Conservation (phyloP, 2,329 filamentous ascomycete species). For the Pyrenophora teres region DNA sequence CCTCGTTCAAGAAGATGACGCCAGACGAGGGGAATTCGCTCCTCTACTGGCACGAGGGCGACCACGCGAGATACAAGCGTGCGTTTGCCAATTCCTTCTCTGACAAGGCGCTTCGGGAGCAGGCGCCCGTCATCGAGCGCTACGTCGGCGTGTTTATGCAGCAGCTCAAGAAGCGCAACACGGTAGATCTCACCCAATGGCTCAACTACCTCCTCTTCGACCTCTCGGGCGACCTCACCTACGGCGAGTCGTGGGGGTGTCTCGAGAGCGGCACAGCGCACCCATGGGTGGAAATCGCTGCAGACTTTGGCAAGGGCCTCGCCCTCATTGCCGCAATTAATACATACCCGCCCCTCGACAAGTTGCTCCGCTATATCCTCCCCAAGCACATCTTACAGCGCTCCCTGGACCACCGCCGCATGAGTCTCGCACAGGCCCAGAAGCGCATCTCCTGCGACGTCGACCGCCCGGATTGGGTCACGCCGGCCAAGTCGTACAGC, state of each 20-base stretch:
- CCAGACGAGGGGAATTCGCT: conserved; percentile 35
- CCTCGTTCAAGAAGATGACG: conserved; percentile 33
- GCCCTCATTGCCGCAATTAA: conserved; percentile 36
- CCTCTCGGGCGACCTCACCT: conserved; percentile 54
- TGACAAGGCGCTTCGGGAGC: conserved; percentile 31
- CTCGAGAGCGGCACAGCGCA: conserved; percentile 44
- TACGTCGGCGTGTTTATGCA: conserved; percentile 31
- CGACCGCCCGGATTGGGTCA: conserved; percentile 37
- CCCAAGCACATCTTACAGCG: conserved; percentile 31
- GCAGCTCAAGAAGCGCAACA: conserved; percentile 22
- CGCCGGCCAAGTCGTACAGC: conserved; percentile 29
- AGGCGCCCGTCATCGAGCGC: conserved; percentile 30
- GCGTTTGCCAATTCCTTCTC: conserved; percentile 38
- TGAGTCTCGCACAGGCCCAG: conserved; percentile 30
- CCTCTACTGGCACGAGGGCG: conserved; percentile 28
- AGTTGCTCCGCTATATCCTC: conserved; percentile 28
- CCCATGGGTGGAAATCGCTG: conserved; percentile 45
- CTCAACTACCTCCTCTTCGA: conserved; percentile 33
- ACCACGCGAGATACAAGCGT: conserved; percentile 28
- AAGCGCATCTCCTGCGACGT: conserved; percentile 26
- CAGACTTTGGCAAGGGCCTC: conserved; percentile 36
- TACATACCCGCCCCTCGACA: conserved; percentile 31
- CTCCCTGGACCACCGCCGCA: conserved; percentile 27
- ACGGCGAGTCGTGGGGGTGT: conserved; percentile 55
- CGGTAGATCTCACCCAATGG: conserved; percentile 24